phyloP scores from a whole-genome alignment of 2,329 filamentous ascomycete species.

The Pseudocercospora fijiensis region DNA sequence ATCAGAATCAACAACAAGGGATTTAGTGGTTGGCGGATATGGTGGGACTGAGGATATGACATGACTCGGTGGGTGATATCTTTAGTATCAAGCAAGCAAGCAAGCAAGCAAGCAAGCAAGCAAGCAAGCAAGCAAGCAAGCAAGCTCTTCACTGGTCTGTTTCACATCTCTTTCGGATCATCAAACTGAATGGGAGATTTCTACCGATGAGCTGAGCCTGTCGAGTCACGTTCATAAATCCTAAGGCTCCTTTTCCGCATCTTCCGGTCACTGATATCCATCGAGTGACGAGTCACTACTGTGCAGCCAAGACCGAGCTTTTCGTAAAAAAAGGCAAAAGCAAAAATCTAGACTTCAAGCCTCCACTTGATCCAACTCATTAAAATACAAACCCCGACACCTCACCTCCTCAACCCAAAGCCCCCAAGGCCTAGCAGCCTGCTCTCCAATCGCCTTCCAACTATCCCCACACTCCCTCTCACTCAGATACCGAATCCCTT shows the following conservation, averaged over 20 bases:
- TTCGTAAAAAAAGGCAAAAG: not conserved
- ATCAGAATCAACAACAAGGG: not conserved
- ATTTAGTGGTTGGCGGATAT: not conserved
- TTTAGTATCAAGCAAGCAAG: not conserved
- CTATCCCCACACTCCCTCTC: constrained; percentile 46
- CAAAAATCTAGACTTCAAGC: not conserved
- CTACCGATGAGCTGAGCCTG: not conserved
- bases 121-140: no score
- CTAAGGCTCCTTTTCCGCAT: not conserved
- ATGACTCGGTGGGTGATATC: not conserved
- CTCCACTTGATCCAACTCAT: constrained; percentile 32
- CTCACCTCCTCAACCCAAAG: constrained; percentile 47
- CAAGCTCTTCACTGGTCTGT: not conserved
- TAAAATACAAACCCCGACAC: constrained; percentile 42
- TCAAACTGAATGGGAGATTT: not conserved
- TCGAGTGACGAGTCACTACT: no score
- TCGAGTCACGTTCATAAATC: not conserved
- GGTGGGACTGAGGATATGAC: not conserved
- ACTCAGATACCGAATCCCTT: constrained; percentile 45
- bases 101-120: no score
- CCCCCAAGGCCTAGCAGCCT: constrained; percentile 43
- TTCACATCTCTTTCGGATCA: not conserved
- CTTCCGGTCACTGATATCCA: not conserved
- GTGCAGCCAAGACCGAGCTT: not conserved
- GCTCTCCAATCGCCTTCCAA: constrained; percentile 39